phyloP scores from a whole-genome alignment of 768 basidiomycete species.

The Pleurotus citrinopileatus region DNA sequence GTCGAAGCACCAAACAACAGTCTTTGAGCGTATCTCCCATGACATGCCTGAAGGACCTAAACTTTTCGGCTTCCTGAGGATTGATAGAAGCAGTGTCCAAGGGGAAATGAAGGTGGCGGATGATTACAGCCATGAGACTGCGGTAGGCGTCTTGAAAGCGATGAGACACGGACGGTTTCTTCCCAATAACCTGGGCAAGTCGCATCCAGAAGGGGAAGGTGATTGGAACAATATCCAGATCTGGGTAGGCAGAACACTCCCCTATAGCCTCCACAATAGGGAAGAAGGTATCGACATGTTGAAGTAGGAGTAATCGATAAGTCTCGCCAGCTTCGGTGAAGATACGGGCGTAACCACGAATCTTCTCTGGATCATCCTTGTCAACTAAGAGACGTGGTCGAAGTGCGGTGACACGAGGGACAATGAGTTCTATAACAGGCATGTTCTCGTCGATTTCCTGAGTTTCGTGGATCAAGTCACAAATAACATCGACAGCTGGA shows the following conservation, averaged over 20 bases:
- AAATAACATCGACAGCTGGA: constrained; percentile 85
- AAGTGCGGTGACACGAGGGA: constrained; percentile 81
- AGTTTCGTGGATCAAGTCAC: constrained; percentile 96
- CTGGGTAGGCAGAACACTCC: constrained; percentile 86
- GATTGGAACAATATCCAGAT: constrained; percentile 95
- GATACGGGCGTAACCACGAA: constrained; percentile 86
- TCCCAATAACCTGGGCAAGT: constrained; percentile 85
- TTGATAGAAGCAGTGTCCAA: constrained; percentile 59
- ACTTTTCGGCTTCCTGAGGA: constrained; percentile 89
- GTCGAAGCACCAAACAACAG: constrained; percentile 91
- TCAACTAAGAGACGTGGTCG: constrained; percentile 56
- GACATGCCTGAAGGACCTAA: constrained; percentile 92
- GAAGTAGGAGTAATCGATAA: constrained; percentile 83
- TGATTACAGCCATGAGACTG: constrained; percentile 81
- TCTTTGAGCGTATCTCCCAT: constrained; percentile 99
- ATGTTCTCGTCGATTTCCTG: constrained; percentile 96
- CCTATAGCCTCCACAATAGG: constrained; percentile 95
- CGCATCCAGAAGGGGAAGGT: constrained; percentile 99
- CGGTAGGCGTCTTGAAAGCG: constrained; percentile 82
- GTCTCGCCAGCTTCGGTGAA: constrained; percentile 98
- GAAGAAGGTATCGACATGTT: constrained; percentile 90
- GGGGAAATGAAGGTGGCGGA: constrained; percentile 90
- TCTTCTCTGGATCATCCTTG: constrained; percentile 80
- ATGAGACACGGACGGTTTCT: constrained; percentile 67
- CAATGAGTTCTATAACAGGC: constrained; percentile 81